Evolutionary conservation across 495 filamentous ascomycete species (phyloP).

Genomic region (Aspergillus coremiiformis): DNA sequence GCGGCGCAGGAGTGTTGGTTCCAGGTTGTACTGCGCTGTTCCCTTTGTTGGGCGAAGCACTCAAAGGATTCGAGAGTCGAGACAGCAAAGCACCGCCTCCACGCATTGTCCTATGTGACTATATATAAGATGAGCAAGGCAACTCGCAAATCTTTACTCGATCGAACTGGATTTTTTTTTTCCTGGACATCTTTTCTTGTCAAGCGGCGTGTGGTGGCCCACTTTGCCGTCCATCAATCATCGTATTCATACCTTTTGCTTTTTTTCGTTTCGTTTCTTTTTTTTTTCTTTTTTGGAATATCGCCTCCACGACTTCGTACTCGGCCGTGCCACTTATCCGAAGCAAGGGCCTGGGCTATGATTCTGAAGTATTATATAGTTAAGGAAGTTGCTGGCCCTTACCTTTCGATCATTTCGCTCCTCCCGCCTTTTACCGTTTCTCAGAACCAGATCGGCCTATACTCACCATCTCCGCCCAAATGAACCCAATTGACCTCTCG

Average conservation of each 20-base stretch:
- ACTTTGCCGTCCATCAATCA: constrained; percentile 4
- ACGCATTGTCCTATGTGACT: not conserved
- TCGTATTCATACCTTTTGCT: constrained; percentile 23
- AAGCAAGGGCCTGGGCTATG: not conserved
- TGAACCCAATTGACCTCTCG: constrained; percentile 29
- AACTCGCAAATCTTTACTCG: not conserved
- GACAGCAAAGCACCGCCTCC: constrained; percentile 2
- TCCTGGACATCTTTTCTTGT: not conserved
- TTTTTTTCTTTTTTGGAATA: constrained; percentile 15
- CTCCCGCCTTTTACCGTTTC: not conserved
- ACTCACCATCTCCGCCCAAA: not conserved
- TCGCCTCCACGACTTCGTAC: constrained; percentile 4
- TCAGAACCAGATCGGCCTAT: not conserved
- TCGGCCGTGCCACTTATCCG: constrained; percentile 1
- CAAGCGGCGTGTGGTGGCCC: constrained; percentile 13
- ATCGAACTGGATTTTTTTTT: not conserved
- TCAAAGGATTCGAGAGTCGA: not conserved
- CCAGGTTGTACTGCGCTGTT: not conserved
- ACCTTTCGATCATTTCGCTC: not conserved
- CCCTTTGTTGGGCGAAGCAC: not conserved
- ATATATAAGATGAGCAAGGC: not conserved
- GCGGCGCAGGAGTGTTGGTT: constrained; percentile 2
- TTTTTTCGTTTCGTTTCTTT: no score
- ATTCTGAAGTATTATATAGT: not conserved
- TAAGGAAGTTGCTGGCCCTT: not conserved